Percentiles rank a stretch among this genome's conserved stretches.
These are phyloP conservation scores for Tetrapisispora pingtungensis DNA, from an alignment of 805 yeast species.

Conservation along the genomic window DNA sequence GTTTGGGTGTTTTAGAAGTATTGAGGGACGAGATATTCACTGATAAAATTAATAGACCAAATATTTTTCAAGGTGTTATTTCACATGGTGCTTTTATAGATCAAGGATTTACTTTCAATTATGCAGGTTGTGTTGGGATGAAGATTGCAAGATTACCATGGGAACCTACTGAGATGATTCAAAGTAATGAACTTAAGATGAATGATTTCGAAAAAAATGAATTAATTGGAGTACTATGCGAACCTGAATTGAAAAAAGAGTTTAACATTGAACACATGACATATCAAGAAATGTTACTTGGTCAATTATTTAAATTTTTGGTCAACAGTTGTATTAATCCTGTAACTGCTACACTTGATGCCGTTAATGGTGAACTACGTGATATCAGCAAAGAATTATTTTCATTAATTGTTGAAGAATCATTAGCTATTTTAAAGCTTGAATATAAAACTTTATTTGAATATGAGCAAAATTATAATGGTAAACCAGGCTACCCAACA, in stretches of 20 bases:
- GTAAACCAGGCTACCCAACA: slow-evolving; percentile 19
- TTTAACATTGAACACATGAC: slow-evolving; percentile 29
- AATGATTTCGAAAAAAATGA: slow-evolving; percentile 13
- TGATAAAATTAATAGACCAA: slow-evolving; percentile 38
- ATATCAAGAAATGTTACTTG: slow-evolving; percentile 39
- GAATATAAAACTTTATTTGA: slow-evolving; percentile 24
- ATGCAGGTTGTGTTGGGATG: slow-evolving; percentile 65
- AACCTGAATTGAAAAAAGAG: slow-evolving; percentile 16
- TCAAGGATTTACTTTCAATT: slow-evolving; percentile 34
- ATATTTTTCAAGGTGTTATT: slow-evolving; percentile 63
- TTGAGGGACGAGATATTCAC: slow-evolving; percentile 50
- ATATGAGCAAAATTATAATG: slow-evolving; percentile 16
- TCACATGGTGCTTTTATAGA: slow-evolving; percentile 71
- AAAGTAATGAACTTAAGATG: slow-evolving; percentile 9
- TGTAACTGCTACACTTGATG: slow-evolving; percentile 64
- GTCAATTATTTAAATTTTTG: slow-evolving; percentile 66
- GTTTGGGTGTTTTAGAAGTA: slow-evolving; percentile 68
- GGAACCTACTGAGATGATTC: slow-evolving; percentile 16
- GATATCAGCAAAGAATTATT: slow-evolving; percentile 33
- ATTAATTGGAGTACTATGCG: slow-evolving; percentile 24
- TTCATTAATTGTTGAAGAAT: slow-evolving; percentile 28
- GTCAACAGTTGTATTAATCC: slow-evolving; percentile 82
- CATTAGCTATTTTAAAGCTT: slow-evolving; percentile 23
- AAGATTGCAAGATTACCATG: slow-evolving; percentile 49
- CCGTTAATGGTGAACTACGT: slow-evolving; percentile 69